Evolutionary conservation across 768 basidiomycete species (phyloP).

Genomic region (Ramaria sp.): DNA sequence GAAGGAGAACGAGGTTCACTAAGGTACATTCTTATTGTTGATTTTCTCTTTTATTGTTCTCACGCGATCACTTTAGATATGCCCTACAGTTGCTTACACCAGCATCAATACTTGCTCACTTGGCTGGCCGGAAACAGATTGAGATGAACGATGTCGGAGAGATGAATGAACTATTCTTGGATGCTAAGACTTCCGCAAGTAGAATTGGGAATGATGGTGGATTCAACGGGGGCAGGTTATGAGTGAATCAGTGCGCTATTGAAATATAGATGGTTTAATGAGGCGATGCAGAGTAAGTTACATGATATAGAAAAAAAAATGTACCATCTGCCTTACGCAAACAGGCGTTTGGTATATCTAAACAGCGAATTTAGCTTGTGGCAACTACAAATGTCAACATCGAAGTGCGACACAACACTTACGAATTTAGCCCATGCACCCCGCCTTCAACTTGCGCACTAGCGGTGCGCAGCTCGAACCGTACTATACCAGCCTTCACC

Average conservation of each 20-base stretch:
- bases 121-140: slow-evolving; percentile 73
- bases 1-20: slow-evolving; percentile 79
- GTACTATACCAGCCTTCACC: slow-evolving; percentile 53
- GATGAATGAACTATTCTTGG: slow-evolving; percentile 91
- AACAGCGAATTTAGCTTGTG: slow-evolving; percentile 3
- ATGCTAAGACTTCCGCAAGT: slow-evolving; percentile 74
- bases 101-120: slow-evolving; percentile 72
- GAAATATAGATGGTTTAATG: background rate
- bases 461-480: slow-evolving; percentile 90
- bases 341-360: slow-evolving; percentile 51
- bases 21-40: slow-evolving; percentile 35
- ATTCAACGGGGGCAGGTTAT: slow-evolving; percentile 19
- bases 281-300: background rate
- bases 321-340: slow-evolving; percentile 21
- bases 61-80: slow-evolving; percentile 40
- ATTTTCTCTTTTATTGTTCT: background rate
- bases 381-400: too few species aligned
- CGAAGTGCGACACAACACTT: slow-evolving; percentile 27
- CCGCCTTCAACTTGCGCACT: slow-evolving; percentile 95
- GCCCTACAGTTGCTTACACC: slow-evolving; percentile 87
- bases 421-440: slow-evolving; percentile 93
- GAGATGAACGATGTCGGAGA: slow-evolving; percentile 82
- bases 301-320: background rate
- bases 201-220: slow-evolving; percentile 33
- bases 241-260: too few species aligned